Evolutionary conservation across 208 protist genomes (phyloP).

Genomic region (Leishmania martiniquensis): DNA sequence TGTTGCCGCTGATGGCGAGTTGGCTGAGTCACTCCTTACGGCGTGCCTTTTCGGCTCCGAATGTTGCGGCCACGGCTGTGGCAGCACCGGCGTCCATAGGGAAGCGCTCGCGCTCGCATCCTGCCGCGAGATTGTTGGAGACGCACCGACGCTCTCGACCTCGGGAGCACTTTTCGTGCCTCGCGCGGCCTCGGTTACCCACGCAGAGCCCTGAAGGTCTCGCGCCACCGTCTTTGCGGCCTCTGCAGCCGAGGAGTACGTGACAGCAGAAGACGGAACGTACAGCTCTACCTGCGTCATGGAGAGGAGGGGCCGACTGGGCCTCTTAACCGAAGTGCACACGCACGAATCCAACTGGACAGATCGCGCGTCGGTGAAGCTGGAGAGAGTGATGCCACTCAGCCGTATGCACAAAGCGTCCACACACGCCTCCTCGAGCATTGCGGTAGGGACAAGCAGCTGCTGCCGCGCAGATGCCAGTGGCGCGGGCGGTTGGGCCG

Average conservation of each 20-base stretch:
- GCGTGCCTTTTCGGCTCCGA: not conserved
- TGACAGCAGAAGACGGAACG: constrained; percentile 17
- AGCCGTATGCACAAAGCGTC: constrained; percentile 29
- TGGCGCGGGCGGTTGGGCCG: not conserved
- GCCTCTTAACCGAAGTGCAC: constrained; percentile 27
- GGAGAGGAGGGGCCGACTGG: constrained; percentile 20
- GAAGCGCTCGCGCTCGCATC: not conserved
- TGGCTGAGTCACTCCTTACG: not conserved
- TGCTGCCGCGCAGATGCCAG: not conserved
- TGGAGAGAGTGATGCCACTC: constrained; percentile 14
- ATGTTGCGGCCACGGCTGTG: not conserved
- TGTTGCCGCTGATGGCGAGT: not conserved
- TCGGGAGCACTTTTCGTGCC: not conserved
- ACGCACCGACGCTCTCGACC: not conserved
- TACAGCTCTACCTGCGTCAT: constrained; percentile 23
- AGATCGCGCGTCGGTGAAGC: constrained; percentile 26
- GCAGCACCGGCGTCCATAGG: not conserved
- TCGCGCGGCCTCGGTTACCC: not conserved
- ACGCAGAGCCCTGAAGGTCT: constrained; percentile 7
- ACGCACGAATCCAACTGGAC: constrained; percentile 20
- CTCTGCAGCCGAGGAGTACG: constrained; percentile 11
- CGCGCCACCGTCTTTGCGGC: constrained; percentile 11
- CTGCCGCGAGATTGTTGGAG: not conserved
- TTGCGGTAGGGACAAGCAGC: not conserved
- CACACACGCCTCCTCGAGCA: constrained; percentile 28